Base-by-base conservation (phyloP, 768 basidiomycete species). In the Galerina marginata region DNA sequence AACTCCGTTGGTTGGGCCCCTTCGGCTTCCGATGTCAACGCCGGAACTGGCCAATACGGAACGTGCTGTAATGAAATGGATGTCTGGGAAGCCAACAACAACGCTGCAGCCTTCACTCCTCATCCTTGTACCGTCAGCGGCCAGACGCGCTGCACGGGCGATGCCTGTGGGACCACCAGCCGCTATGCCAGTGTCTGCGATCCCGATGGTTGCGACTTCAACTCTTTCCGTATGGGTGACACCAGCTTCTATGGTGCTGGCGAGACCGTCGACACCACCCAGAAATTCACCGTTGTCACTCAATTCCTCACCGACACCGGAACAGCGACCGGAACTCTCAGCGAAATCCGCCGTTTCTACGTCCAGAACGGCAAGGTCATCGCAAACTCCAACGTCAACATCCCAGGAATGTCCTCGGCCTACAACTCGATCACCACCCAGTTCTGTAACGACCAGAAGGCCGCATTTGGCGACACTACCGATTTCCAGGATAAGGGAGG, bases 31-130 rank as follows among this genome's bases (percentile, higher is more conserved):
- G 76, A 78, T 58, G 62, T 75, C 61, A 86, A 84, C 72, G 71
- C 82, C 11, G 83, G 83, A 26, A 72, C 71, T 6, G 83, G 84
- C 38, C 26, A 68, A 26, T 75, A 68, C 65, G 84, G 84, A 62
- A 72, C 83, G n/a, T 85, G 84, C 78, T 86, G 84, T 70, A 77
- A 71, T 59, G 84, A 85, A 73, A 85, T 86, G 83, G 84, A 86
- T 69, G 75, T 86, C 68, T 86, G 84, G 84, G 83, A 85, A 65
- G 83, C 83, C 65, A 85, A 85, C 77, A 75, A 73, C 64, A 73
- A 77, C 61, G 74, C 84, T n/a, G 72, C 80, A 20, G 84, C 83
- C 16, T 79, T 71, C 72, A 85, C 84, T 45, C 81, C 84, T 53
- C 84, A 86, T 71, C 75, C 78, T 36, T 86, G 84, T 74, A 70